phyloP scores from a whole-genome alignment of 2,329 filamentous ascomycete species.

The Hypomyces perniciosus region DNA sequence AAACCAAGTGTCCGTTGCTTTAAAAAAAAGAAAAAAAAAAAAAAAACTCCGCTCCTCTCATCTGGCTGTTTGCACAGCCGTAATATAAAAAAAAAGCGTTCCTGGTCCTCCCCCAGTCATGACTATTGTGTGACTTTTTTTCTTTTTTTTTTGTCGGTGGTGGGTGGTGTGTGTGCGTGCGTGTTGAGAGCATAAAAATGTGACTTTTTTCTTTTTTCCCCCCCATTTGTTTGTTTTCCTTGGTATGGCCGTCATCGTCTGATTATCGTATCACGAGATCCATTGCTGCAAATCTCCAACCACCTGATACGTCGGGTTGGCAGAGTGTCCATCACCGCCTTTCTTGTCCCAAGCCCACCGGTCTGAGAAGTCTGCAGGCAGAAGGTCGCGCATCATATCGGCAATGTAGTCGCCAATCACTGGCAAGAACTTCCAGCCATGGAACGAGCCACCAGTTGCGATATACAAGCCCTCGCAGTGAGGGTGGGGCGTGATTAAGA shows the following conservation, averaged over 20 bases:
- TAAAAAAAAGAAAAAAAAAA: not conserved
- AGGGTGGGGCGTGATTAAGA: constrained; percentile 50
- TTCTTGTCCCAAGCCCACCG: constrained; percentile 44
- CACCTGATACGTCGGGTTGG: constrained; percentile 37
- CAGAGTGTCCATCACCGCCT: constrained; percentile 34
- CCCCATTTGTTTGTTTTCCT: not conserved
- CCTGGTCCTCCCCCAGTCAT: not conserved
- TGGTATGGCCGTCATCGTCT: not conserved
- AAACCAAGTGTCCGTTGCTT: not conserved
- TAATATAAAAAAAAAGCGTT: not conserved
- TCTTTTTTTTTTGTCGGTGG: not conserved
- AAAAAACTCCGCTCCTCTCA: constrained; percentile 6
- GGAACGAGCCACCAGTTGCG: constrained; percentile 57
- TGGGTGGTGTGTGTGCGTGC: not conserved
- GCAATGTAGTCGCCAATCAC: constrained; percentile 55
- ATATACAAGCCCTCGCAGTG: constrained; percentile 49
- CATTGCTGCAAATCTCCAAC: constrained; percentile 36
- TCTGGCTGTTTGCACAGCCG: constrained; percentile 14
- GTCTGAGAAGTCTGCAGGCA: constrained; percentile 32
- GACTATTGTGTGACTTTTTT: not conserved
- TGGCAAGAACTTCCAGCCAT: constrained; percentile 60
- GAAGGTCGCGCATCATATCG: constrained; percentile 39
- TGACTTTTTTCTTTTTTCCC: not conserved
- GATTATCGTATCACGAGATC: constrained; percentile 20
- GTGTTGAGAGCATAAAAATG: not conserved